Base-by-base conservation (phyloP, 2,329 filamentous ascomycete genomes). In the Hypoxylon sp. region DNA sequence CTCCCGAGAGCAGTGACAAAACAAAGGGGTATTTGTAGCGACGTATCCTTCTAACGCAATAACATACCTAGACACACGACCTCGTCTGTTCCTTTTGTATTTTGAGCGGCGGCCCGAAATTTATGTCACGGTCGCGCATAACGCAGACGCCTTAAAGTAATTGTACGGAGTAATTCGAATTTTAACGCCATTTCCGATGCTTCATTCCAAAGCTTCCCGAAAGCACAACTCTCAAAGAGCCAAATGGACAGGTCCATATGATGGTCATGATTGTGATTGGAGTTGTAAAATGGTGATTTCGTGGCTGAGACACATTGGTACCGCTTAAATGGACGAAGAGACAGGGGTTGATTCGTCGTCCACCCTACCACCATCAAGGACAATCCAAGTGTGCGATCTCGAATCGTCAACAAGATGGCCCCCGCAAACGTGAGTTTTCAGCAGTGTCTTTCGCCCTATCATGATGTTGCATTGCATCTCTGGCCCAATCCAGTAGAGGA, bases 1-100 rank as follows among this genome's bases (percentile, higher is more conserved):
- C 34, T 17, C 56, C 43, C n/a, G 34, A 45, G 30, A 45, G 21
- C n/a, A 56, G 38, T 19, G 32, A 28, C 13, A 51, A 58, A 19
- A 46, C 17, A 59, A 45, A 43, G 63, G 52, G 67, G 59, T 60
- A 63, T 65, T 65, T 11, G 28, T 45, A 41, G 49, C 19, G 32
- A 69, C 57, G 45, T 46, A 51, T 60, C 55, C 30, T 23, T 50
- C 17, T 19, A 59, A 50, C 38, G 17, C 38, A 56, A 48, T 17
- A 19, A 67, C 48, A 14, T 23, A n/a, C 28, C 36, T 50, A 67
- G 46, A 36, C 13, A 13, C 30, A 38, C 28, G 9, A 23, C 30
- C 52, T 34, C 7, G 19, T 28, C 19, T 38, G 21, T 38, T 21
- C 34, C 23, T 17, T 11, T 19, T 13, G 36, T 21, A 28, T 45